Percentiles rank a stretch among this genome's conserved stretches.
These are phyloP conservation scores for Sonneratia caseolaris DNA, from an alignment of 345 rosid genomes.

Conservation along the genomic window DNA sequence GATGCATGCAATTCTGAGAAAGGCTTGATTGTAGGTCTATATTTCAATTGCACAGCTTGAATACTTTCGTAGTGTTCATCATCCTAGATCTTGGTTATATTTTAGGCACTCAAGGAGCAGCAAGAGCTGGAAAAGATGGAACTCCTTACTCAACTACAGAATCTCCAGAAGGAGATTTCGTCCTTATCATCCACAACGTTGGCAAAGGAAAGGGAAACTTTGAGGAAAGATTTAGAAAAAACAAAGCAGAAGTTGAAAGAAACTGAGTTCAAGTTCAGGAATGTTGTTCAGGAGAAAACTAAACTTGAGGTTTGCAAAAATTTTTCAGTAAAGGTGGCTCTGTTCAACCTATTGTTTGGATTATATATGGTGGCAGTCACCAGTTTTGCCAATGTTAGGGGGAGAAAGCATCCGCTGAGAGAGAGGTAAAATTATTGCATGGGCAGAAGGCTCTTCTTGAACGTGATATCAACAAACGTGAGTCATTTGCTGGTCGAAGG, in stretches of 20 bases:
- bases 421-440: slow-evolving; percentile 59
- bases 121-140: slow-evolving; percentile 45
- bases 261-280: slow-evolving; percentile 74
- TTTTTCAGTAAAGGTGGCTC: not conserved
- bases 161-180: slow-evolving; percentile 63
- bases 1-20: slow-evolving; percentile 40
- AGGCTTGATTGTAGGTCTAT: slow-evolving; percentile 33
- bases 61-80: not conserved
- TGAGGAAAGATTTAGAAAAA: slow-evolving; percentile 85
- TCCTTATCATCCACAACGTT: slow-evolving; percentile 45
- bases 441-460: slow-evolving; percentile 74
- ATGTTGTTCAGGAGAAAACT: slow-evolving; percentile 82
- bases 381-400: slow-evolving; percentile 35
- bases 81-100: slow-evolving; percentile 10
- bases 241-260: slow-evolving; percentile 68
- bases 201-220: slow-evolving; percentile 67
- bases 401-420: slow-evolving; percentile 75
- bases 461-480: slow-evolving; percentile 77
- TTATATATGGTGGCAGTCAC: not conserved
- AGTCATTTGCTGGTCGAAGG: slow-evolving; percentile 65
- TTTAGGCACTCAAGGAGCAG: slow-evolving; percentile 48
- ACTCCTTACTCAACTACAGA: slow-evolving; percentile 44
- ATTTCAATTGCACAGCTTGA: not conserved
- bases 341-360: not conserved
- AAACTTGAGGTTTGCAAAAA: slow-evolving; percentile 64